These are phyloP conservation scores for Fraxinus angustifolia DNA, from an alignment of 305 asterid genomes.

Conservation along the genomic window DNA sequence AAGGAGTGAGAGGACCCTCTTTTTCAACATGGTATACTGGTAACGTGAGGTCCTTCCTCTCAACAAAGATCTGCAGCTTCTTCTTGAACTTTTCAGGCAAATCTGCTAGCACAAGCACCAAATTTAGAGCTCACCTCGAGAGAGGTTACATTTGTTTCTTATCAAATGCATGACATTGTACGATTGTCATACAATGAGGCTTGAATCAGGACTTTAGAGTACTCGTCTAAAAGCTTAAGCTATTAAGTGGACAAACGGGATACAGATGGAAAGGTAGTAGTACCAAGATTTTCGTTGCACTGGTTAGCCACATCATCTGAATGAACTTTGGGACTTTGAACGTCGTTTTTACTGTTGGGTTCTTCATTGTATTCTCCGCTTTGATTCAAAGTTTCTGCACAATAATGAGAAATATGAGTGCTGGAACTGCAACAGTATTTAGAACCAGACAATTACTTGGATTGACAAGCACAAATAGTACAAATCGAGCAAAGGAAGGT, in stretches of 20 bases:
- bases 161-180: not conserved
- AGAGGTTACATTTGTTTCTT: not conserved
- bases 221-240: not conserved
- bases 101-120: not conserved
- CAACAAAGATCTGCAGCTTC: conserved; percentile 37
- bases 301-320: conserved; percentile 15
- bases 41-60: conserved; percentile 26
- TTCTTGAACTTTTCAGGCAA: conserved; percentile 25
- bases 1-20: conserved; percentile 20
- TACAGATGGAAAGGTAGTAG: not conserved
- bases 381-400: conserved; percentile 22
- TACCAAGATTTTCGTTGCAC: conserved; percentile 9
- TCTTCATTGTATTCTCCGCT: not conserved
- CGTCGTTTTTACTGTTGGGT: not conserved
- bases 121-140: not conserved
- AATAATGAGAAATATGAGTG: not conserved
- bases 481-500: not conserved
- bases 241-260: not conserved
- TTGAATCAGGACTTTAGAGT: not conserved
- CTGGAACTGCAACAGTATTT: not conserved
- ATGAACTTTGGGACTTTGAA: conserved; percentile 8
- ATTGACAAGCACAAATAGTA: not conserved
- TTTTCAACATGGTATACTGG: conserved; percentile 23
- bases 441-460: not conserved
- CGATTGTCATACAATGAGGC: not conserved